A percentile compares a stretch with the other conserved stretches of the same genome.
These are phyloP conservation scores for Penicillium expansum DNA, from an alignment of 2,329 filamentous ascomycete genomes.

Conservation along the genomic window DNA sequence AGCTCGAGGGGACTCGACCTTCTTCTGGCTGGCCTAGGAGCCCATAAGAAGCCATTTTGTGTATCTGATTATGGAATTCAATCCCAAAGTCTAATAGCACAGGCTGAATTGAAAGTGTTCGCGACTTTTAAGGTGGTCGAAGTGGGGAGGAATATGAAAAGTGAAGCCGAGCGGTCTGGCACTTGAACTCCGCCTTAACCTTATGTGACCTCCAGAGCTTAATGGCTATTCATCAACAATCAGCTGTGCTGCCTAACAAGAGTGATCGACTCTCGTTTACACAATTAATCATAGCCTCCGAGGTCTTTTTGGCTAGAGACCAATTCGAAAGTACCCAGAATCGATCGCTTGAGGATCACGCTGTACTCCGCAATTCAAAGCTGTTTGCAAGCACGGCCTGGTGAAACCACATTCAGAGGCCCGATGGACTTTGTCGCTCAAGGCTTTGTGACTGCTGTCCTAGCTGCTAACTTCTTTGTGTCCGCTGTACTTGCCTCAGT, in stretches of 20 bases:
- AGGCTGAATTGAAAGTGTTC: background rate
- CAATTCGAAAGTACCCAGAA: background rate
- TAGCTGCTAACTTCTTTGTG: constrained; percentile 16
- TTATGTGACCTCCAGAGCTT: constrained; percentile 1
- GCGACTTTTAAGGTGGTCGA: constrained; percentile 4
- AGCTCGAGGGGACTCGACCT: constrained; percentile 30
- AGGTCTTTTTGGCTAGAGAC: background rate
- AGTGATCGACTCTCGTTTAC: background rate
- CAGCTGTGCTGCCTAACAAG: background rate
- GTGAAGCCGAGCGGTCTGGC: constrained; percentile 25
- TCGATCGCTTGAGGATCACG: constrained; percentile 10
- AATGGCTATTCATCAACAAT: constrained; percentile 1
- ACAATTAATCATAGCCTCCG: background rate
- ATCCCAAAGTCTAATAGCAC: background rate
- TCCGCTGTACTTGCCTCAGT: constrained; percentile 12
- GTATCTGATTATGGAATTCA: background rate
- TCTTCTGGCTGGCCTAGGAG: constrained; percentile 69
- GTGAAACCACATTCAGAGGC: constrained; percentile 10
- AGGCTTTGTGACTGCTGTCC: constrained; percentile 14
- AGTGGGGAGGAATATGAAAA: constrained; percentile 18
- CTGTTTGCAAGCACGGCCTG: constrained; percentile 5
- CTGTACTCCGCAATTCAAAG: constrained; percentile 12
- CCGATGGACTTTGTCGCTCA: constrained; percentile 28
- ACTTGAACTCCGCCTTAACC: constrained; percentile 9
- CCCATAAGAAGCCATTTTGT: constrained; percentile 57